These are phyloP conservation scores for Plectosphaerella cucumerina DNA, from an alignment of 2,329 filamentous ascomycete species.

Conservation along the genomic window DNA sequence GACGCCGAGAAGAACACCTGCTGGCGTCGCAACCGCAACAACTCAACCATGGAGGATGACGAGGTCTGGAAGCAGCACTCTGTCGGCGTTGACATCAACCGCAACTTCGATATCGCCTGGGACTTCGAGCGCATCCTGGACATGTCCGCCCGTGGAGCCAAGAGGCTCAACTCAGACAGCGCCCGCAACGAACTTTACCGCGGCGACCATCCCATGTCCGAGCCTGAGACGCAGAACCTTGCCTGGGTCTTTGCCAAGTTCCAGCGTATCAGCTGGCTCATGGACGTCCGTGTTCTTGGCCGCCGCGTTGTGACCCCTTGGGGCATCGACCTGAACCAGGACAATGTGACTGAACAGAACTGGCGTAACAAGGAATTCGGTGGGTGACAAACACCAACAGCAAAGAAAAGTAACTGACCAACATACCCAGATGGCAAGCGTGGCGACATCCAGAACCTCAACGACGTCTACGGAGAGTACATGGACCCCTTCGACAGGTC, in stretches of 20 bases:
- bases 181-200: constrained; percentile 45
- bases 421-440: constrained; percentile 43
- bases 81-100: constrained; percentile 48
- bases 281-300: constrained; percentile 52
- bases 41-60: constrained; percentile 20
- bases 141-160: constrained; percentile 22
- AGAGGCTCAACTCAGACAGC: constrained; percentile 18
- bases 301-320: constrained; percentile 51
- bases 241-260: constrained; percentile 46
- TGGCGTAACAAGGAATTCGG: constrained; percentile 35
- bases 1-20: constrained; percentile 45
- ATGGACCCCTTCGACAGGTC: constrained; percentile 25
- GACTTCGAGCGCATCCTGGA: constrained; percentile 42
- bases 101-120: constrained; percentile 56
- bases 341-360: constrained; percentile 37
- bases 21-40: constrained; percentile 54
- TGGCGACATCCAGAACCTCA: constrained; percentile 31
- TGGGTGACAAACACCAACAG: neutral
- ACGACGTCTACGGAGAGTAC: constrained; percentile 39
- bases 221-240: constrained; percentile 51
- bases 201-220: constrained; percentile 46
- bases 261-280: constrained; percentile 47
- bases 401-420: too few relatives aligned
- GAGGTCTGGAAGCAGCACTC: constrained; percentile 8
- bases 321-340: constrained; percentile 51